These are phyloP conservation scores for Furcasterigmium furcatum DNA, from an alignment of 2,329 filamentous ascomycete species.

Conservation along the genomic window DNA sequence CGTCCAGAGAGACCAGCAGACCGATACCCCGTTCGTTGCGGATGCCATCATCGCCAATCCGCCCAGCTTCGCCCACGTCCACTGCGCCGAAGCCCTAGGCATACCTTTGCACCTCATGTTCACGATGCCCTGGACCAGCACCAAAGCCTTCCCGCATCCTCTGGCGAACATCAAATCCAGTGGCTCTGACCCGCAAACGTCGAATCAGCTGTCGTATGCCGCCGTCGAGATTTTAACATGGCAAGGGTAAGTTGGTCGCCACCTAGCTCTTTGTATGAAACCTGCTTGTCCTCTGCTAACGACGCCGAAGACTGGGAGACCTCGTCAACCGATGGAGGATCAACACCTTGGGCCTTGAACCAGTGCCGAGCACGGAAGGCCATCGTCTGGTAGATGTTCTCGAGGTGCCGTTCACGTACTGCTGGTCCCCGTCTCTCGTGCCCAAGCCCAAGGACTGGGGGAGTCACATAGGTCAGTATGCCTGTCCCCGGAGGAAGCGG, in stretches of 20 bases:
- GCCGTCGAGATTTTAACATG: constrained; percentile 74
- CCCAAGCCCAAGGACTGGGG: constrained; percentile 66
- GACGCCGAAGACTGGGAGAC: constrained; percentile 54
- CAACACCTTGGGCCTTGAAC: constrained; percentile 61
- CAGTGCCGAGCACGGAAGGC: constrained; percentile 67
- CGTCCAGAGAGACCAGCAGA: constrained; percentile 11
- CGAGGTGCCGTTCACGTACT: constrained; percentile 71
- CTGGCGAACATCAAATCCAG: constrained; percentile 55
- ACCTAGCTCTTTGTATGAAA: too few relatives aligned
- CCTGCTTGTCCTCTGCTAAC: background rate
- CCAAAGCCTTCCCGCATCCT: constrained; percentile 69
- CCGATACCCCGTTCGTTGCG: constrained; percentile 38
- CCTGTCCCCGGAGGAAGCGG: too few relatives aligned
- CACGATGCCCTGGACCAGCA: constrained; percentile 73
- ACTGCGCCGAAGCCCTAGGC: constrained; percentile 40
- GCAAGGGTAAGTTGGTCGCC: constrained; percentile 50
- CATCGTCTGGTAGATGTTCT: constrained; percentile 68
- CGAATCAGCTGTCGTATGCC: constrained; percentile 69
- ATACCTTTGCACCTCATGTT: constrained; percentile 46
- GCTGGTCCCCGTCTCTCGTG: constrained; percentile 68
- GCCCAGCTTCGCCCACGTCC: constrained; percentile 43
- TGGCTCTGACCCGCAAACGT: constrained; percentile 56
- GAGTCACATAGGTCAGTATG: constrained; percentile 48
- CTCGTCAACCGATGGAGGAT: constrained; percentile 83
- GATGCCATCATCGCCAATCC: constrained; percentile 49